Conservation (phyloP, 805 yeast genomes). For the Limtongozyma cylindracea region DNA sequence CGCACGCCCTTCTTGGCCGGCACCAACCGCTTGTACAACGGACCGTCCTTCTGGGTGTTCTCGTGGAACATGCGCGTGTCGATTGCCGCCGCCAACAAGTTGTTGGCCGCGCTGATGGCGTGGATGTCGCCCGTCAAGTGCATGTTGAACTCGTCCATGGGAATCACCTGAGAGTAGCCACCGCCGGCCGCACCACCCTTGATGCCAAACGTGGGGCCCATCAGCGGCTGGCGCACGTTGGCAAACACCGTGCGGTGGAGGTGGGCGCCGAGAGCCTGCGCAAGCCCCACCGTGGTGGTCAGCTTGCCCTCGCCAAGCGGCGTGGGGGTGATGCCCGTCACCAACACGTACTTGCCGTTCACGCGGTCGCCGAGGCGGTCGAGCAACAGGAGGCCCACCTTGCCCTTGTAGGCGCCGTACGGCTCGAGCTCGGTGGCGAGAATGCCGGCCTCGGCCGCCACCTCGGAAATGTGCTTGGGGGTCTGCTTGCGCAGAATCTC, state of each 20-base stretch:
- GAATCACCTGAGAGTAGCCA: slow-evolving; percentile 92
- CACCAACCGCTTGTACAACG: slow-evolving; percentile 65
- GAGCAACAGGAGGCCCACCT: slow-evolving; percentile 29
- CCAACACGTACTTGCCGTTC: slow-evolving; percentile 70
- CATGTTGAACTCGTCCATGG: slow-evolving; percentile 97
- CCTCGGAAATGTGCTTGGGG: slow-evolving; percentile 55
- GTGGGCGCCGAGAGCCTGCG: slow-evolving; percentile 92
- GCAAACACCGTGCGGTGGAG: slow-evolving; percentile 68
- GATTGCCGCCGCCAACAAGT: slow-evolving; percentile 84
- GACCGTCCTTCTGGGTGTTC: slow-evolving; percentile 49
- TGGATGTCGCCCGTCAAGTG: slow-evolving; percentile 96
- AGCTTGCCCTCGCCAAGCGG: slow-evolving; percentile 97
- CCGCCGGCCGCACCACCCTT: slow-evolving; percentile 99
- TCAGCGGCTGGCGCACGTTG: slow-evolving; percentile 89
- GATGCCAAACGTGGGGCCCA: slow-evolving; percentile 98
- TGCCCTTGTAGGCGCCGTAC: slow-evolving; percentile 77
- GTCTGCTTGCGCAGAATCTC: slow-evolving; percentile 73
- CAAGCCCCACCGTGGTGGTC: slow-evolving; percentile 87
- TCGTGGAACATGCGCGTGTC: slow-evolving; percentile 97
- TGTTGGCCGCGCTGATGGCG: slow-evolving; percentile 85
- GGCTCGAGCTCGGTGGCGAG: slow-evolving; percentile 59
- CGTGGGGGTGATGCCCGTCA: slow-evolving; percentile 95
- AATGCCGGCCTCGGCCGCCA: slow-evolving; percentile 71
- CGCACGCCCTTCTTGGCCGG: slow-evolving; percentile 69
- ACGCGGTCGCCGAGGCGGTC: slow-evolving; percentile 13